Conservation (phyloP, 495 filamentous ascomycete species). For the Glarea lozoyensis region DNA sequence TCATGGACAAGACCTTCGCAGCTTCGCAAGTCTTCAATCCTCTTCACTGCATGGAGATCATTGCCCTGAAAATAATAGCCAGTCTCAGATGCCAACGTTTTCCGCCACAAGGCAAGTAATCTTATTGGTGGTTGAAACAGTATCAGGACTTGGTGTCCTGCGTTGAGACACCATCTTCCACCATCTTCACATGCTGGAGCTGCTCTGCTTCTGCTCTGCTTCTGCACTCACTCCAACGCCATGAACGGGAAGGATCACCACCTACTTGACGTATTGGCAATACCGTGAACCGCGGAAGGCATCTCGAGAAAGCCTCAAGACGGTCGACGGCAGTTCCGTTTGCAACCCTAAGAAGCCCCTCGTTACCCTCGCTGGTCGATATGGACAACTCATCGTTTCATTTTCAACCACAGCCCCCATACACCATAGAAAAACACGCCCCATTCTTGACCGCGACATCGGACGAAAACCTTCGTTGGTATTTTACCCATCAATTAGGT, state of each 20-base stretch:
- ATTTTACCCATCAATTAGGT: too few species aligned
- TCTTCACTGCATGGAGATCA: too few species aligned
- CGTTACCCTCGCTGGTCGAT: neutral
- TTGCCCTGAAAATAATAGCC: too few species aligned
- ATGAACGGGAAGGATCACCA: neutral
- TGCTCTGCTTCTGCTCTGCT: neutral
- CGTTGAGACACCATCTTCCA: too few species aligned
- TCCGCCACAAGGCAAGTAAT: too few species aligned
- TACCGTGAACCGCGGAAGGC: too few species aligned
- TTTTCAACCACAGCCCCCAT: neutral
- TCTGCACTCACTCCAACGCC: too few species aligned
- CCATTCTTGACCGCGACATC: slow-evolving; percentile 1
- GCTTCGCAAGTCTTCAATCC: too few species aligned
- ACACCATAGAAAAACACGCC: neutral
- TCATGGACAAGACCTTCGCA: too few species aligned
- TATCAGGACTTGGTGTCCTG: too few species aligned
- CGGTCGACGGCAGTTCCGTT: neutral
- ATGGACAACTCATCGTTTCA: neutral
- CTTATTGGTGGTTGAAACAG: too few species aligned
- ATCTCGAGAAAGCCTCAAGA: neutral
- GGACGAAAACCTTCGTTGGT: neutral
- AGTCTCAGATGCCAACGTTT: too few species aligned
- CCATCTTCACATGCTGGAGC: slow-evolving; percentile 7
- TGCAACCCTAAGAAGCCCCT: neutral
- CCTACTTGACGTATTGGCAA: neutral